phyloP scores from a whole-genome alignment of 1,284 basidiomycete species.

The Bjerkandera adusta region DNA sequence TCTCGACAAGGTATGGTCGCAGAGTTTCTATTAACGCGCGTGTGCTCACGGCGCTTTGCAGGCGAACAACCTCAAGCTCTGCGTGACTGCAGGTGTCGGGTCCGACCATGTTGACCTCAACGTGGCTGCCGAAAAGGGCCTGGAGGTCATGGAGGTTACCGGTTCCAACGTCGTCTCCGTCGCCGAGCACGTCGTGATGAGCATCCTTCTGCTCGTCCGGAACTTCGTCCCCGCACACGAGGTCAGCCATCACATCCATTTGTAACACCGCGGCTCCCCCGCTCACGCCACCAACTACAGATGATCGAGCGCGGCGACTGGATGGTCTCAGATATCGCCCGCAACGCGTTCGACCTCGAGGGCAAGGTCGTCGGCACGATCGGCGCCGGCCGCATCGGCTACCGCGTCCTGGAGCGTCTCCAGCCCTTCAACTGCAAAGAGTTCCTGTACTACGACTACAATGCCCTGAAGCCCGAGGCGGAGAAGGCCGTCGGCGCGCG shows the following conservation, averaged over 20 bases:
- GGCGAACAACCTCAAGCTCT: conserved; percentile 91
- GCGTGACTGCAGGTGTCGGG: conserved; percentile 93
- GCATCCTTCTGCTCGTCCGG: conserved; percentile 82
- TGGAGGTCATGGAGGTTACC: conserved; percentile 56
- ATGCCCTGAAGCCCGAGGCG: conserved; percentile 75
- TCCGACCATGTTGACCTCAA: conserved; percentile 94
- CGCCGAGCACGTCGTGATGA: conserved; percentile 87
- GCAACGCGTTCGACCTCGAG: conserved; percentile 87
- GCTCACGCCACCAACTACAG: conserved; percentile 32
- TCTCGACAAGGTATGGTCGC: conserved; percentile 39
- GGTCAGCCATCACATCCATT: conserved; percentile 26
- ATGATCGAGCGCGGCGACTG: conserved; percentile 86
- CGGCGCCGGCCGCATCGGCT: conserved; percentile 86
- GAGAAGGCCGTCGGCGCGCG: conserved; percentile 71
- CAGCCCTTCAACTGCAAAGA: conserved; percentile 89
- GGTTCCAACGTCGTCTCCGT: conserved; percentile 83
- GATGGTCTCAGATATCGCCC: conserved; percentile 81
- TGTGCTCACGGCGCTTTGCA: conserved; percentile 25
- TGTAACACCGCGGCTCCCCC: no score
- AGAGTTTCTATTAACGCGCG: not conserved
- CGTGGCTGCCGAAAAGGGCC: conserved; percentile 78
- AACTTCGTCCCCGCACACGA: conserved; percentile 85
- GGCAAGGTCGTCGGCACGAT: conserved; percentile 90
- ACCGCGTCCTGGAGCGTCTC: conserved; percentile 87
- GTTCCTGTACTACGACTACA: conserved; percentile 92